These are phyloP conservation scores for Erodium maritimum DNA, from an alignment of 345 rosid genomes.

Conservation along the genomic window DNA sequence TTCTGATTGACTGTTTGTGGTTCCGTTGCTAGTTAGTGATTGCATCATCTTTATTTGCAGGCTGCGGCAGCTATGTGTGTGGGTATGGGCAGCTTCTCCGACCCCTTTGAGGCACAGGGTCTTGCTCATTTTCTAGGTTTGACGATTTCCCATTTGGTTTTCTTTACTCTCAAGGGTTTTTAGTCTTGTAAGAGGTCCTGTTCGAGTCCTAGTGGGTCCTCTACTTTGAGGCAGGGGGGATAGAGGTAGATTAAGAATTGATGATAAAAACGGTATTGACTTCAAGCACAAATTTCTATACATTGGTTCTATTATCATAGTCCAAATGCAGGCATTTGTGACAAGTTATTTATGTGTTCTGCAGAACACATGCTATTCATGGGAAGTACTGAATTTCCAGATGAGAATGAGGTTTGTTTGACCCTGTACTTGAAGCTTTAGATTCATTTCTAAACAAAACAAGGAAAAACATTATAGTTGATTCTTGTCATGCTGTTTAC, in stretches of 20 bases:
- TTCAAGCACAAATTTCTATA: no score
- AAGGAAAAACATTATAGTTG: background rate
- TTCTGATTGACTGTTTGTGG: background rate
- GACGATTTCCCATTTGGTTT: background rate
- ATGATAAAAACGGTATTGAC: no score
- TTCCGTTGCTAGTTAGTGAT: background rate
- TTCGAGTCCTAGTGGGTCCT: no score
- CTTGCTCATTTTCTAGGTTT: constrained; percentile 93
- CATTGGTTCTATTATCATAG: no score
- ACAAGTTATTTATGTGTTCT: background rate
- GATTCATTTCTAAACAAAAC: no score
- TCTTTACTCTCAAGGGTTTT: no score
- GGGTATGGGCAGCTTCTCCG: constrained; percentile 91
- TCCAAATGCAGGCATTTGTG: background rate
- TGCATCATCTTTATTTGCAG: constrained; percentile 21
- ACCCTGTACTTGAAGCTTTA: background rate
- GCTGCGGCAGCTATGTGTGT: constrained; percentile 99
- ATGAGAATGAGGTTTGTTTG: constrained; percentile 82
- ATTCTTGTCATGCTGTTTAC: background rate
- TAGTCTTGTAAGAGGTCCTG: no score
- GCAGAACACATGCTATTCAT: constrained; percentile 99
- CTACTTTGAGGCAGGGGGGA: no score
- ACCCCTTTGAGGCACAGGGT: constrained; percentile 93
- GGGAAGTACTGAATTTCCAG: constrained; percentile 90
- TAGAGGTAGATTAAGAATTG: no score